Percentiles rank a stretch among this genome's conserved stretches.
Conservation (phyloP, 179 eudicot species). For the Amaranthus tricolor region DNA sequence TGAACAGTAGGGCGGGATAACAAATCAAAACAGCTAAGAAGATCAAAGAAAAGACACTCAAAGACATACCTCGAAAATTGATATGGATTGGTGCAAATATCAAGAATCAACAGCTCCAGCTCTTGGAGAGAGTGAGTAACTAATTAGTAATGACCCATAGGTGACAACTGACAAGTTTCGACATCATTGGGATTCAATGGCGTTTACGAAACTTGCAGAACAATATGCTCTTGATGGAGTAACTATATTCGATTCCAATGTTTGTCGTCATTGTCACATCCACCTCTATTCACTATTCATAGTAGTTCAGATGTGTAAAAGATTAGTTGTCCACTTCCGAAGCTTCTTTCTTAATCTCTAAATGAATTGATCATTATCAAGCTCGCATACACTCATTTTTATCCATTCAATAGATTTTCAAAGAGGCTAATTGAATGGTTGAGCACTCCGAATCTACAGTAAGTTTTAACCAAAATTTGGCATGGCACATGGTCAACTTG, state of each 20-base stretch:
- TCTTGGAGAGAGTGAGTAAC: background rate
- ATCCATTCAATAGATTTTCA: slow-evolving; percentile 36
- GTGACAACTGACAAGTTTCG: background rate
- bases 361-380: background rate
- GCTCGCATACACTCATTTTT: slow-evolving; percentile 4
- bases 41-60: background rate
- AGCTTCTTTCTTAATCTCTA: background rate
- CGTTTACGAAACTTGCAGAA: background rate
- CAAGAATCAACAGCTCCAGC: slow-evolving; percentile 2
- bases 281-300: slow-evolving; percentile 4
- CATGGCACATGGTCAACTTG: slow-evolving; percentile 62
- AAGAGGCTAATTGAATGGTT: slow-evolving; percentile 47
- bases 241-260: background rate
- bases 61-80: slow-evolving; percentile 20
- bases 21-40: background rate
- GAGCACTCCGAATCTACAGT: slow-evolving; percentile 47
- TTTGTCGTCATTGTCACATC: background rate
- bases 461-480: slow-evolving; percentile 53
- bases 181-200: background rate
- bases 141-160: slow-evolving; percentile 1
- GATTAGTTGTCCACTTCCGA: background rate
- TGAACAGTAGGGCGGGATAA: background rate
- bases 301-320: background rate
- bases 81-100: slow-evolving; percentile 1
- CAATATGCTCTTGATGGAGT: background rate